These are phyloP conservation scores for Dendrocalamus sinicus DNA, from an alignment of 176 grass and related monocot species.

Conservation along the genomic window DNA sequence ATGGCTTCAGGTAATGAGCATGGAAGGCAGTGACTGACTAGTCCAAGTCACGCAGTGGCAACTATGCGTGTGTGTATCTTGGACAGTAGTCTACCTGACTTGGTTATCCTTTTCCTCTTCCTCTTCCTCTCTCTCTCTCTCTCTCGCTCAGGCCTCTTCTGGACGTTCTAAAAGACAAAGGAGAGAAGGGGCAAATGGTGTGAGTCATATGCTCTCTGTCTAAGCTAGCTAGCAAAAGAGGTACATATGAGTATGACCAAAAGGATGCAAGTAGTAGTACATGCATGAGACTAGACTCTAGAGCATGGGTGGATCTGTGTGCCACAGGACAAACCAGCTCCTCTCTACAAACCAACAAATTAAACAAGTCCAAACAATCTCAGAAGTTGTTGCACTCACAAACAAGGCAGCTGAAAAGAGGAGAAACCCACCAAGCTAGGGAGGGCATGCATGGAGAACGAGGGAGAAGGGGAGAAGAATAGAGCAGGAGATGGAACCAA, in stretches of 20 bases:
- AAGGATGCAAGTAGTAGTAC: not conserved
- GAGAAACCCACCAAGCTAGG: constrained; percentile 5
- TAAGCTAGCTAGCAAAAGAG: not conserved
- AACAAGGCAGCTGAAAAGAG: not conserved
- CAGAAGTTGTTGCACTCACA: not conserved
- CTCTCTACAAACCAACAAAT: constrained; percentile 39
- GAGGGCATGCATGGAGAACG: not conserved
- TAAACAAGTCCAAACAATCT: constrained; percentile 31
- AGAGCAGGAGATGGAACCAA: not conserved
- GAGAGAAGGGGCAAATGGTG: not conserved
- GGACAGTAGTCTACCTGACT: constrained; percentile 31
- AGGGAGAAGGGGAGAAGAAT: not conserved
- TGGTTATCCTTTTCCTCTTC: not conserved
- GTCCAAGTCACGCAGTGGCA: constrained; percentile 28
- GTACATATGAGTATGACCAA: not conserved
- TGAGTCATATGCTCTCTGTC: not conserved
- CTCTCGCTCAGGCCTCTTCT: not conserved
- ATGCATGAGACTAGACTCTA: not conserved
- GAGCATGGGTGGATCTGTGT: constrained; percentile 38
- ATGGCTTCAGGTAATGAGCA: not conserved
- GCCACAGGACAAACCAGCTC: constrained; percentile 21
- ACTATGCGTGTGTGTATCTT: not conserved
- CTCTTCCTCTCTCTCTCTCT: not conserved
- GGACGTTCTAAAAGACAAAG: constrained; percentile 33
- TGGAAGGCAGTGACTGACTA: not conserved